Evolutionary conservation across 495 filamentous ascomycete genomes (phyloP), one percentile per base, ranked within the genome.

Genomic region (Aspergillus taichungensis): DNA sequence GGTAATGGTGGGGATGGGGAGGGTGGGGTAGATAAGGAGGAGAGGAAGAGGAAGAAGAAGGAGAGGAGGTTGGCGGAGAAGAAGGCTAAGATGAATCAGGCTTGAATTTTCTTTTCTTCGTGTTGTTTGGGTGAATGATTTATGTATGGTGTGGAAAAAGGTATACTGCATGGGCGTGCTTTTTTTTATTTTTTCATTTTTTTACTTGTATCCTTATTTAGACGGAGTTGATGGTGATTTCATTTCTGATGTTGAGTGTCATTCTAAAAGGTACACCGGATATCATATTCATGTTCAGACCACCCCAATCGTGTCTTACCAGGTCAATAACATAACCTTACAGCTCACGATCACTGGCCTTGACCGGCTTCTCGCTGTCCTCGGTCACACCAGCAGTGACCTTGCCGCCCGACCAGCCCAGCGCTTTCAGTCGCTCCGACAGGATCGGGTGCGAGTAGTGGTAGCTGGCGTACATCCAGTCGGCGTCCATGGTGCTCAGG

Each of bases 391-490:
- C 44, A 40, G 63, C 60, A 18, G 64, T 66, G 52, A 78, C 76
- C 64, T 80, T 75, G 36, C 75, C 73, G 40, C 77, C 73, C 56
- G 76, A 79, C 89, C 89, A 97, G 48, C 85, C 82, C 29, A 98
- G 72, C 0, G 91, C 92, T 68, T 83, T 87, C 52, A 98, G 71
- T 51, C 92, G 78, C 75, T 98, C 94, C 6, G 89, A 83, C 43
- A 98, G 76, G 52, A 97, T 97, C 1, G 92, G 92, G 67, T 98
- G 92, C 6, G 89, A 95, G 76, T 90, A 95, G 69, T 97, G 87
- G 71, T 97, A 98, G 71, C 83, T 90, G 24, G 94, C 89, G 64
- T 95, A 98, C 71, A 95, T 76, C 85, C 84, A 94, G 63, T 98
- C 94, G 34, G 92, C 92, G 62, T 98, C 94, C 91, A 97, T 96